Base-by-base conservation (phyloP, 257 asterid species). In the Eucommia ulmoides region DNA sequence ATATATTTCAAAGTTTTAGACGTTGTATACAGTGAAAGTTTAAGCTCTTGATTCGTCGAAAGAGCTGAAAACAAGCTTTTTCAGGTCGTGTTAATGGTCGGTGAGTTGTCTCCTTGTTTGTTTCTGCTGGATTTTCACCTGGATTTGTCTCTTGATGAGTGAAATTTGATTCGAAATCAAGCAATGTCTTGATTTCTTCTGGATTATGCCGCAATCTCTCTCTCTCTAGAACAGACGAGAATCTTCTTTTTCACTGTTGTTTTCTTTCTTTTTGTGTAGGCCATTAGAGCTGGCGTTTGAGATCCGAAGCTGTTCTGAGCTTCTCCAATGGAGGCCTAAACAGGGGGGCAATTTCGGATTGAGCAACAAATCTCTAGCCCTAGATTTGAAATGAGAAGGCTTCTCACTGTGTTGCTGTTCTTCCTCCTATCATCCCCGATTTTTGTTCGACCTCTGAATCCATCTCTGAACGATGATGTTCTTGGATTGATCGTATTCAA, bases 401-500 rank as follows among this genome's bases (percentile, higher is more conserved):
- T 72, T 25, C 56, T 54, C 12, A 38, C 64, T 42, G 48, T 22
- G 56, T 41, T 77, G 20, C 24, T 70, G 25, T 54, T 65, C 42
- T 63, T 59, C 65, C 24, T 62, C 45, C 49, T 56, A 20, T 60
- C 80, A 33, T 61, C 61, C 58, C 45, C 85, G 64, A 44, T 69
- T 65, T 19, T 46, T 61, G 50, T 50, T 41, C 51, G 60, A 41
- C 62, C 79, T 35, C 58, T 80, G 57, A 81, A 62, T 67, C 99
- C 99, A 47, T 80, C 93, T 23, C 45, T 91, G 51, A 81, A 83
- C 54, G 99, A 86, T 54, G 99, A 91, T 68, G 93, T 86, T 63
- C 65, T 91, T 63, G 99, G 99, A 19, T 59, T 91, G 62, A 81
- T 86, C 56, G 94, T 83, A 51, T 91, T 91, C 76, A 91, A 79